Evolutionary conservation across 805 yeast genomes (phyloP).

Genomic region (Saccharomycopsis oosterbeekiorum): DNA sequence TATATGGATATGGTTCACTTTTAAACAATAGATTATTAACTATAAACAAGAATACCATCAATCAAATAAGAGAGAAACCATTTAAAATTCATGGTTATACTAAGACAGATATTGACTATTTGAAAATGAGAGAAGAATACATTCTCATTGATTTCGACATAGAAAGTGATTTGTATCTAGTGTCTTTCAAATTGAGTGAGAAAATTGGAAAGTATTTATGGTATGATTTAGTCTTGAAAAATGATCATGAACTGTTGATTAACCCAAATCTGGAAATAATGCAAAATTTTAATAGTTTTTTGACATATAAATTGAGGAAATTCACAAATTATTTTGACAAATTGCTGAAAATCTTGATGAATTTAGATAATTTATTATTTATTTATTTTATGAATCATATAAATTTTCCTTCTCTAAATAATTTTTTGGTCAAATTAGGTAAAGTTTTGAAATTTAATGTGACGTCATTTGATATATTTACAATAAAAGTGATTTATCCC

Average conservation of each 20-base stretch:
- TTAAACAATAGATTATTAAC: not conserved
- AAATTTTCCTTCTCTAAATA: slow-evolving; percentile 3
- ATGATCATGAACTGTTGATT: not conserved
- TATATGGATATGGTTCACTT: not conserved
- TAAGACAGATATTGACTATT: not conserved
- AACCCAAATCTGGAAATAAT: not conserved
- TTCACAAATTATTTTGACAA: not conserved
- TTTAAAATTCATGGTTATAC: not conserved
- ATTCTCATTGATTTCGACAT: not conserved
- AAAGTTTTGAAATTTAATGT: slow-evolving; percentile 1
- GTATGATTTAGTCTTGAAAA: not conserved
- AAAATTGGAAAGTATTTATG: not conserved
- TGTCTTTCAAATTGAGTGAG: not conserved
- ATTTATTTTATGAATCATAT: slow-evolving; percentile 8
- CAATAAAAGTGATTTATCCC: slow-evolving; percentile 6
- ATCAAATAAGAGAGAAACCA: not conserved
- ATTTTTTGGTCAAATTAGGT: slow-evolving; percentile 5
- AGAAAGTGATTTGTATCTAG: not conserved
- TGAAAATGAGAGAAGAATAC: not conserved
- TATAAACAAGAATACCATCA: not conserved
- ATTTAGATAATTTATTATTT: slow-evolving; percentile 7
- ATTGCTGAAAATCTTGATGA: not conserved
- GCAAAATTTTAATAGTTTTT: not conserved
- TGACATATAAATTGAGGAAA: not conserved
- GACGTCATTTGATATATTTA: slow-evolving; percentile 3